Evolutionary conservation across 208 protist genomes (phyloP).

Genomic region (Zelonia costaricensis): DNA sequence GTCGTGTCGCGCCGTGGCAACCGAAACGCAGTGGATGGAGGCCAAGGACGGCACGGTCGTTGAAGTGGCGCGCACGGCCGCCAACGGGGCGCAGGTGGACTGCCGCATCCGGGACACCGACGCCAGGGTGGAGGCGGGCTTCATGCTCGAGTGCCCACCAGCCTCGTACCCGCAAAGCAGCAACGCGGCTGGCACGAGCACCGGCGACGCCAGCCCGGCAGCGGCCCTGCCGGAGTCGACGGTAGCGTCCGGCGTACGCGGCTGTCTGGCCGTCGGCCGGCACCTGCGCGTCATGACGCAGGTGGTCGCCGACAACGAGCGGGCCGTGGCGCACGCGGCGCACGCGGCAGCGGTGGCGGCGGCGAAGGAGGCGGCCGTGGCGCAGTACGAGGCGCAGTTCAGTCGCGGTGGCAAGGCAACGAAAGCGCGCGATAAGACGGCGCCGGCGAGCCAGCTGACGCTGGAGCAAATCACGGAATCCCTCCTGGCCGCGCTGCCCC

Average conservation of each 20-base stretch:
- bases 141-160: constrained; percentile 30
- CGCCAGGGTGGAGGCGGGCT: constrained; percentile 42
- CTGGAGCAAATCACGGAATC: constrained; percentile 57
- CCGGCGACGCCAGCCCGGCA: not conserved
- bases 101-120: constrained; percentile 33
- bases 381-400: constrained; percentile 57
- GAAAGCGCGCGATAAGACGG: constrained; percentile 31
- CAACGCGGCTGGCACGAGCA: not conserved
- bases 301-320: constrained; percentile 64
- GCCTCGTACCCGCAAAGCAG: not conserved
- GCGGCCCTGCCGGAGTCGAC: constrained; percentile 4
- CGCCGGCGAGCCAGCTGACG: constrained; percentile 35
- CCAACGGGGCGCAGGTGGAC: constrained; percentile 60
- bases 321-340: constrained; percentile 39
- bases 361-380: constrained; percentile 51
- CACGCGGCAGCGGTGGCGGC: constrained; percentile 46
- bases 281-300: constrained; percentile 49
- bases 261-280: constrained; percentile 36
- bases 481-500: constrained; percentile 44
- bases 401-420: constrained; percentile 16
- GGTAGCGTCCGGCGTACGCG: constrained; percentile 48
- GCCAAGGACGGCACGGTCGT: constrained; percentile 54
- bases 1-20: constrained; percentile 34
- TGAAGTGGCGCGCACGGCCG: constrained; percentile 53
- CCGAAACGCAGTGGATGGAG: constrained; percentile 74